Evolutionary conservation across 371 early-diverging fungal species (phyloP), one percentile per base, ranked within the genome.

Genomic region (Conidiobolus incongruus): DNA sequence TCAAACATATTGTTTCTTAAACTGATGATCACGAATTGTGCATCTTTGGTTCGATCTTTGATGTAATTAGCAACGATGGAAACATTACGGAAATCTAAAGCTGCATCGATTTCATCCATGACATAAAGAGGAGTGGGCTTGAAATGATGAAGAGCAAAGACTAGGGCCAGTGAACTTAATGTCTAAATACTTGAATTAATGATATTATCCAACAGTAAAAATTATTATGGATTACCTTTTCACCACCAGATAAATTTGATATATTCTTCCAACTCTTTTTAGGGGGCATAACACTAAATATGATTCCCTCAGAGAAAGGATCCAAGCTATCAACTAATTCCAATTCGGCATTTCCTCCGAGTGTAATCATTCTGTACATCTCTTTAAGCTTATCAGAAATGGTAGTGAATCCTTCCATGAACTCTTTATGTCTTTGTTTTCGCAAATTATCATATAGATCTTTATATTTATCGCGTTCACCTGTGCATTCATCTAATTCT

Each of bases 61-160:
- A 99, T 91, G 58, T 97, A 99, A 59, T 96, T 89, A 15, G 98
- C 98, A 1, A 99, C 87, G 56, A 99, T 92, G 23, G 94, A 89
- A 7, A 99, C 99, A 60, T 99, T 99, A 47, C 97, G 78, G 65
- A 95, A 99, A 59, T 99, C 99, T 33, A 99, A 65, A 1, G 99
- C 99, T 0, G 99, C 99, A 60, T 99, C 99, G 52, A 99, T 98
- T 62, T 99, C 99, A 64, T 99, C 99, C 98, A 99, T 98, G 16
- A 99, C 90, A 62, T 99, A 99, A 17, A 99, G 65, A 12, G 98
- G 97, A 8, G 97, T 97, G 1, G 99, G 99, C 51, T 91, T 93
- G 71, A 81, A 98, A 58, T 90, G 94, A 59, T 99, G 99, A 38
- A 99, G 69, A 0, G 99, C 99, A 73, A 99, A 99, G 11, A 99